phyloP scores from a whole-genome alignment of 257 asterid genomes.

The Leonotis leonurus region DNA sequence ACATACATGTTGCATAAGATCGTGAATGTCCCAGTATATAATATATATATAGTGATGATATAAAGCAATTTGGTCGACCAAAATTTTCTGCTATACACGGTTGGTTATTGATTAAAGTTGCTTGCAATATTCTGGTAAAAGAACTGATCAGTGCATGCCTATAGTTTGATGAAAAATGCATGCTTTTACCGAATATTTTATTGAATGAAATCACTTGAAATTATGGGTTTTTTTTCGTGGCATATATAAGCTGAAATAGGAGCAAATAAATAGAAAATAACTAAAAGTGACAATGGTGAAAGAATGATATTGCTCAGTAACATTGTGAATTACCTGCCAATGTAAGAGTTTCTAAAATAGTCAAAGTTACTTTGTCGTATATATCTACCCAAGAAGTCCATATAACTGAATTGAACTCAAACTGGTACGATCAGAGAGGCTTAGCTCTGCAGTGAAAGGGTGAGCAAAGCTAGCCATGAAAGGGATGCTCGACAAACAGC shows the following conservation, averaged over 20 bases:
- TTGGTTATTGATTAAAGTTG: not conserved
- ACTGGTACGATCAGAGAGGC: not conserved
- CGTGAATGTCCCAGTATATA: too few relatives aligned
- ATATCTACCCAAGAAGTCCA: not conserved
- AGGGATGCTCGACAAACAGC: not conserved
- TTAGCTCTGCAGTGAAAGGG: not conserved
- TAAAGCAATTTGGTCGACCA: not conserved
- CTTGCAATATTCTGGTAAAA: not conserved
- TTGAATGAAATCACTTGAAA: not conserved
- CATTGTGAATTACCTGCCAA: not conserved
- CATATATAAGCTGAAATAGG: not conserved
- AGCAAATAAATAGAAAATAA: not conserved
- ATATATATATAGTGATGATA: too few relatives aligned
- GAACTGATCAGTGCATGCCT: too few relatives aligned
- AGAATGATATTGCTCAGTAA: not conserved
- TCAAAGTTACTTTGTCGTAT: not conserved
- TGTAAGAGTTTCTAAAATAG: not conserved
- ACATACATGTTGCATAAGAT: too few relatives aligned
- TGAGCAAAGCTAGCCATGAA: constrained; percentile 2
- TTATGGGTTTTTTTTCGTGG: too few relatives aligned
- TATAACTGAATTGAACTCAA: not conserved
- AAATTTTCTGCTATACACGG: not conserved
- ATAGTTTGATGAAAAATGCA: too few relatives aligned
- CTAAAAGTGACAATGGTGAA: not conserved
- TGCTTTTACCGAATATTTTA: not conserved